Base-by-base conservation (phyloP, 176 grass and related monocot species). In the Echinochloa phyllopogon region DNA sequence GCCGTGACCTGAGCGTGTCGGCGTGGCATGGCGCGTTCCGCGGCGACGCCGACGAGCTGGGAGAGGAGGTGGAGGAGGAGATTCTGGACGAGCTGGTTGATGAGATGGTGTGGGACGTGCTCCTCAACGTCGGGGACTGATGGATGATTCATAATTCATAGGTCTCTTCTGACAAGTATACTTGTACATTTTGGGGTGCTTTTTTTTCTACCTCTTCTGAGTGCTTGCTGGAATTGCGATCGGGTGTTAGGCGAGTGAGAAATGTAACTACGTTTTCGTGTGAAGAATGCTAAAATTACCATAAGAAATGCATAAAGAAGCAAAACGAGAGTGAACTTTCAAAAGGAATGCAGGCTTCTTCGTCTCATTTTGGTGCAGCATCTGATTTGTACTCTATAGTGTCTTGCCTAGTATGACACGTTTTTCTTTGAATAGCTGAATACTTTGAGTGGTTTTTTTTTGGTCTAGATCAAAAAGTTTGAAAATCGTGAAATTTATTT, bases 41-140 rank as follows among this genome's bases (percentile, higher is more conserved):
- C 12, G 81, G 85, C 16, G 91, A 96, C 85, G 60, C 90, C 42
- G 88, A 88, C 24, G 88, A 18, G 45, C 27, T 94, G 1, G 84
- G 66, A 65, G 18, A 13, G 53, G 91, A 99, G 65, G 79, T 96
- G 40, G 97, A 90, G 74, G 78, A 47, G 39, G 88, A 92, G 44
- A 82, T 99, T 24, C 51, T 93, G 33, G 88, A 89, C 10, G 91
- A 99, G 84, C 79, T 99, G 6, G 73, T 94, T 59, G 92, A 92
- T 63, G 97, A 99, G 84, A 81, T 86, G 67, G 64, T 96, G 63
- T 89, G 90, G 88, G 90, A 94, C 63, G 89, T 87, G 75, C 94
- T 96, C 33, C 67, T 93, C 43, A 86, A 95, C 61, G 86, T 90
- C n/a, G 91, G 88, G 49, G 83, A 92, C 62, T 72, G 65, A 82